These are phyloP conservation scores for Phytophthora colocasiae DNA, from an alignment of 352 stramenopile genomes.

Conservation along the genomic window DNA sequence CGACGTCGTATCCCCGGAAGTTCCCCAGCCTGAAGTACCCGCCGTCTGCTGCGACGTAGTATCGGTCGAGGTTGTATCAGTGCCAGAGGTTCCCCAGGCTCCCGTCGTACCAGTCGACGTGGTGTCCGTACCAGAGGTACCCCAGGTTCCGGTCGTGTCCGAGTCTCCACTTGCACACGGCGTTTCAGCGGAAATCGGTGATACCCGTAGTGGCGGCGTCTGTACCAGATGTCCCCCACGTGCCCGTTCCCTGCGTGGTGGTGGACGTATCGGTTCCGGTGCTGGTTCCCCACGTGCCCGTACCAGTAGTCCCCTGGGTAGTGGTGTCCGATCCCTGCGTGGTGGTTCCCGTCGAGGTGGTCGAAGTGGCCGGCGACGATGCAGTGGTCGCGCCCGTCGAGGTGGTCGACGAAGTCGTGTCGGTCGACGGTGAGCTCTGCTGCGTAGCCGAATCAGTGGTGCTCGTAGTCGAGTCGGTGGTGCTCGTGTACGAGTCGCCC, in stretches of 20 bases:
- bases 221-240: not conserved
- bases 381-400: slow-evolving; percentile 17
- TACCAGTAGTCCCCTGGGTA: not conserved
- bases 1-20: slow-evolving; percentile 6
- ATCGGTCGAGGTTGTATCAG: slow-evolving; percentile 7
- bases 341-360: slow-evolving; percentile 3
- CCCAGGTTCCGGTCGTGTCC: slow-evolving; percentile 15
- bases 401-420: slow-evolving; percentile 19
- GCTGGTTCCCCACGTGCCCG: slow-evolving; percentile 14
- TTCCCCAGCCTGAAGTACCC: slow-evolving; percentile 7
- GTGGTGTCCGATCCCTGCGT: slow-evolving; percentile 6
- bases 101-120: slow-evolving; percentile 4
- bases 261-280: slow-evolving; percentile 12
- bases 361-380: slow-evolving; percentile 27
- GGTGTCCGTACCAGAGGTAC: slow-evolving; percentile 5
- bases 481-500: slow-evolving; percentile 25
- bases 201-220: not conserved
- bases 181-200: slow-evolving; percentile 13
- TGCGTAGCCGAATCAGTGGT: slow-evolving; percentile 5
- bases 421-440: slow-evolving; percentile 18
- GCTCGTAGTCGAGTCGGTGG: slow-evolving; percentile 9
- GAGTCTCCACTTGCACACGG: slow-evolving; percentile 22
- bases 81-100: slow-evolving; percentile 7
- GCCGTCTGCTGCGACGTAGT: slow-evolving; percentile 18
- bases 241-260: slow-evolving; percentile 1